Base-by-base conservation (phyloP, 1,139 yeast species). In the Zygoascus sp. region DNA sequence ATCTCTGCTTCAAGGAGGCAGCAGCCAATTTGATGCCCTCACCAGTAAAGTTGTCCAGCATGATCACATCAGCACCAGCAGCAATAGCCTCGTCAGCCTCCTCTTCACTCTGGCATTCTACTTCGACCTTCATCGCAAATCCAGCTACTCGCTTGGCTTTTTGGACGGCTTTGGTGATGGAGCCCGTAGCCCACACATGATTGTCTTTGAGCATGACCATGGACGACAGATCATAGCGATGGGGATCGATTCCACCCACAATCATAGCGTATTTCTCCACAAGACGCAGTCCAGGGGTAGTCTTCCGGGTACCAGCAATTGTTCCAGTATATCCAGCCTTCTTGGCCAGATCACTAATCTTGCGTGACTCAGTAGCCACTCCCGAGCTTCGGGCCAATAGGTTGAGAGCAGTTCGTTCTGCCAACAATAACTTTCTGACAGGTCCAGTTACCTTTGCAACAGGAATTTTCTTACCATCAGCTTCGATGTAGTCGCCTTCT, bases 181-280 rank as follows among this genome's bases (percentile, higher is more conserved):
- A 86, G 0, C 97, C 97, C 1, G 94, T 86, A 7, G 96, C 83
- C 77, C 92, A 83, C 45, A 90, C 77, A 63, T 92, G 97, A 66
- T 90, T 90, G 62, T 90, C 97, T 65, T 90, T 90, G 58, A 90
- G 77, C 97, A 90, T 90, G 3, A 90, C 94, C 97, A 90, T 90
- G 3, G 94, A 79, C 45, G 95, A 83, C 54, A 90, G 76, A 63
- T 90, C 97, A 60, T 87, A 88, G 53, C 97, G 74, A 65, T 90
- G 97, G 50, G 95, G 79, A 63, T 90, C 97, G 48, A 88, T 87
- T 7, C 97, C 97, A 21, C 97, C 97, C 10, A 90, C 95, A 35
- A 88, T 70, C 97, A 90, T 90, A 34, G 96, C 83, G 66, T 90
- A 90, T 64, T 90, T 90, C 61, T 92, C 97, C 49, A 90, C 69